A percentile compares a stretch with the other conserved stretches of the same genome.
phyloP scores from a whole-genome alignment of 2,329 filamentous ascomycete species.

The Neurospora sp. region DNA sequence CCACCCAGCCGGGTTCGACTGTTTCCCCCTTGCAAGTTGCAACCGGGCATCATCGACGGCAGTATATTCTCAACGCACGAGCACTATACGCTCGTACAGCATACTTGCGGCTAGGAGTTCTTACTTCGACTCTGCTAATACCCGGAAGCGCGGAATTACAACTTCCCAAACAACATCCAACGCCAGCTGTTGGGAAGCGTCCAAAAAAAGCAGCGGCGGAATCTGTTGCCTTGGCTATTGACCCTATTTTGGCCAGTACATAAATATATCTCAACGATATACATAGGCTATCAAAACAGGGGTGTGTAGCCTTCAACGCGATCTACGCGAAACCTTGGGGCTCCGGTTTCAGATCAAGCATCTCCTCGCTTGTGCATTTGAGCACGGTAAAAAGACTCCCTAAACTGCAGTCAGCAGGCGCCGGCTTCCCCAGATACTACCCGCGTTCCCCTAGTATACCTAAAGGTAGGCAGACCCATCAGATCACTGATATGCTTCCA shows the following conservation, averaged over 20 bases:
- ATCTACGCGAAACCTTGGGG: slow-evolving; percentile 14
- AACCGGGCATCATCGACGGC: neutral
- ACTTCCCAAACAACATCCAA: neutral
- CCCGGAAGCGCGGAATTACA: neutral
- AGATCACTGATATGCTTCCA: neutral
- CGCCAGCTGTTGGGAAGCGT: slow-evolving; percentile 16
- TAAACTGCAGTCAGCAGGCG: slow-evolving; percentile 13
- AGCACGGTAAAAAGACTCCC: slow-evolving; percentile 17
- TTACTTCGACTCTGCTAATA: neutral
- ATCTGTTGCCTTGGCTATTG: slow-evolving; percentile 14
- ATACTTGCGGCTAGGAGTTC: neutral
- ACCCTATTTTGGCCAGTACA: neutral
- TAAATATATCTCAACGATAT: neutral
- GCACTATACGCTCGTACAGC: neutral
- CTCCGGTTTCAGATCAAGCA: slow-evolving; percentile 17
- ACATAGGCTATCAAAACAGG: slow-evolving; percentile 8
- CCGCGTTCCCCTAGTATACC: neutral
- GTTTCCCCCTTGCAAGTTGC: neutral
- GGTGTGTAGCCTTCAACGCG: slow-evolving; percentile 15
- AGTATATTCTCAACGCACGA: neutral
- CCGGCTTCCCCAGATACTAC: slow-evolving; percentile 1
- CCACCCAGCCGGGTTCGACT: neutral
- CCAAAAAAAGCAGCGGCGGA: slow-evolving; percentile 21
- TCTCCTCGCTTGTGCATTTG: slow-evolving; percentile 16
- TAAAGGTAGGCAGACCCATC: neutral